These are phyloP conservation scores for Thyridium curvatum DNA, from an alignment of 2,329 filamentous ascomycete species.

Conservation along the genomic window DNA sequence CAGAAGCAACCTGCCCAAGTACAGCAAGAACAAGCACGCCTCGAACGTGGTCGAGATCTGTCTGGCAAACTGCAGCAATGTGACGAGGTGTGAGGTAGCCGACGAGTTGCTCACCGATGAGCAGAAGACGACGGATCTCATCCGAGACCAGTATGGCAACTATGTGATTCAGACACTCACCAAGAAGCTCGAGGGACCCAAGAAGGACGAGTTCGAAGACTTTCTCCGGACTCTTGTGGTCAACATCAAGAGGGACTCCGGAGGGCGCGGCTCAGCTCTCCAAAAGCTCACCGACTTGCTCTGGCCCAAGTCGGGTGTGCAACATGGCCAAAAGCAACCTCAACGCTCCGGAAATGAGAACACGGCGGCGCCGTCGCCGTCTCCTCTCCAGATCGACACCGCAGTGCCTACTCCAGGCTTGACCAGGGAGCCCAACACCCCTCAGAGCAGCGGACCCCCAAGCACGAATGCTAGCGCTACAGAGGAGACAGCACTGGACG, in stretches of 20 bases:
- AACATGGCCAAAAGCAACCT: conserved; percentile 2
- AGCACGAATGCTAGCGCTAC: conserved; percentile 55
- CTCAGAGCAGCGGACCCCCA: conserved; percentile 58
- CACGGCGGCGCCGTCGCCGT: conserved; percentile 20
- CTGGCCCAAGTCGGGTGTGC: too few relatives aligned
- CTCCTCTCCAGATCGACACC: conserved; percentile 40
- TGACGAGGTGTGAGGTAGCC: too few relatives aligned
- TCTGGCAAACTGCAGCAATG: conserved; percentile 59
- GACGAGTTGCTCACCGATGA: conserved; percentile 18
- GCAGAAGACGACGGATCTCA: conserved; percentile 58
- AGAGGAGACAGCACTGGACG: conserved; percentile 14
- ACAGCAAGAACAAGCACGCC: conserved; percentile 93
- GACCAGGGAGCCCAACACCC: conserved; percentile 64
- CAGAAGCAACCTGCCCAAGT: conserved; percentile 61
- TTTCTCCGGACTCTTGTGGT: too few relatives aligned
- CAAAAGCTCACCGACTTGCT: conserved; percentile 1
- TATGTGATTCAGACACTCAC: conserved; percentile 93
- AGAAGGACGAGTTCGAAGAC: conserved; percentile 53
- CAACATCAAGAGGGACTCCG: too few relatives aligned
- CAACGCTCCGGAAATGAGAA: too few relatives aligned
- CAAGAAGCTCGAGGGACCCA: conserved; percentile 50
- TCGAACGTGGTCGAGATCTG: conserved; percentile 97
- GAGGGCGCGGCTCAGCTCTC: too few relatives aligned
- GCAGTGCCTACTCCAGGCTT: conserved; percentile 58
- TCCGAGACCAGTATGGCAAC: conserved; percentile 76